Base-by-base conservation (phyloP, 352 stramenopile genomes). In the Phytophthora aleatoria region DNA sequence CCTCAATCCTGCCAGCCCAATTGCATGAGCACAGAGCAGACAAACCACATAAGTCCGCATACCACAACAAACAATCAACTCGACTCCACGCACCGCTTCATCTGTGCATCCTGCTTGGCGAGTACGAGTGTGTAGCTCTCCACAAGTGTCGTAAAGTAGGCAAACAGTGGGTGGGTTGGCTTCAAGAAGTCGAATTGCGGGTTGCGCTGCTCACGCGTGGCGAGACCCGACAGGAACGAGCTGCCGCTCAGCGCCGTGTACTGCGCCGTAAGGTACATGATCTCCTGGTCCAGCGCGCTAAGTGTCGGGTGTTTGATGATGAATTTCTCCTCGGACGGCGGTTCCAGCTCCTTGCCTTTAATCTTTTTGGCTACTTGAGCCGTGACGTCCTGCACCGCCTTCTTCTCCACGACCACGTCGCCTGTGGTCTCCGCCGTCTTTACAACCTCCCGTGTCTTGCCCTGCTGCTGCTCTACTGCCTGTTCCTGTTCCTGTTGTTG, bases 261-360 rank as follows among this genome's bases (percentile, higher is more conserved):
- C 81, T 99, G 97, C 36, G 97, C 97, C 12, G 97, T 99, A 7
- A 99, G 75, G 76, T 99, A 99, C 80, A 99, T 99, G 47, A 98
- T 91, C 72, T 99, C 97, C 38, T 99, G 86, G 75, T 99, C 95
- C 27, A 98, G 70, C 8, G 92, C 85, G 27, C 86, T 95, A 38
- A 99, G 69, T 35, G 84, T 82, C 39, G 89, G 83, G 64, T 98
- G 94, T 24, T 96, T 88, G 44, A 98, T 85, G 48, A 81, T 90
- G 58, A 94, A 95, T 47, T 80, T 74, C 61, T 96, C 88, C 47
- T 89, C 76, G 5, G 67, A 67, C 1, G 87, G 85, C 31, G 85
- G 73, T 54, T 67, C 53, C 28, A 86, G 89, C 64, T 89, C 80
- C 55, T 90, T 96, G 8, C 96, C 87, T 44, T 98, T 97, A 26